Evolutionary conservation across 148 eudicot genomes (phyloP).

Genomic region (Cornus suecica): DNA sequence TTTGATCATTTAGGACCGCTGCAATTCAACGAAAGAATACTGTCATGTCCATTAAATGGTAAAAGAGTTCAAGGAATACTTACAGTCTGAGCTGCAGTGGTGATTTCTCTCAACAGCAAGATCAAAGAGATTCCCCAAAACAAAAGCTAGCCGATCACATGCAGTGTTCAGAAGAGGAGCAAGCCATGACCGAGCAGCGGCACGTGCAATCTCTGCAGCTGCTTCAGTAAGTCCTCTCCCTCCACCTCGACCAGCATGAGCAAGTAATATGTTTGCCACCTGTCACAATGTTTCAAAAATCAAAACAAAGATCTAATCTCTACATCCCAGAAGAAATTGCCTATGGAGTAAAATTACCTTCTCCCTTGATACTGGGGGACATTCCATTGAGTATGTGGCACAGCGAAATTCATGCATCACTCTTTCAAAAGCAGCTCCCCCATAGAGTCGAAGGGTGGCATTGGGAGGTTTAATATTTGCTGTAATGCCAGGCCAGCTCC

Average conservation of each 20-base stretch:
- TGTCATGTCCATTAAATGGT: background rate
- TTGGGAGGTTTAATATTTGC: constrained; percentile 78
- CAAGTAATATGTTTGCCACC: constrained; percentile 98
- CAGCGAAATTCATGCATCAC: constrained; percentile 95
- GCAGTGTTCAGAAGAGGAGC: constrained; percentile 93
- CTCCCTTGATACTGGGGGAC: constrained; percentile 91
- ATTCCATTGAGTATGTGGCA: constrained; percentile 92
- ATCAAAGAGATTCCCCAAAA: constrained; percentile 77
- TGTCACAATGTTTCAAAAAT: constrained; percentile 21
- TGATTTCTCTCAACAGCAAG: constrained; percentile 76
- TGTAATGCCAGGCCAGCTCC: constrained; percentile 91
- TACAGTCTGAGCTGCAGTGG: constrained; percentile 55
- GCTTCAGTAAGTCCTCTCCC: constrained; percentile 86
- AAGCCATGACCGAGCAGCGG: constrained; percentile 93
- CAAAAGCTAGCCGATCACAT: constrained; percentile 92
- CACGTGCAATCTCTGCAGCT: constrained; percentile 98
- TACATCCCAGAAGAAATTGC: constrained; percentile 2
- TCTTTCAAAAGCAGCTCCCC: constrained; percentile 98
- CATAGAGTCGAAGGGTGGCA: constrained; percentile 79
- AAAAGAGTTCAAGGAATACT: constrained; percentile 13
- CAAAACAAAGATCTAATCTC: constrained; percentile 1
- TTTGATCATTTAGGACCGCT: no score
- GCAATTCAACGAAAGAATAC: no score
- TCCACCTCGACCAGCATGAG: constrained; percentile 95
- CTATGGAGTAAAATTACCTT: constrained; percentile 46